Evolutionary conservation across 2,329 filamentous ascomycete genomes (phyloP).

Genomic region (Pseudopyrenochaeta lycopersici): DNA sequence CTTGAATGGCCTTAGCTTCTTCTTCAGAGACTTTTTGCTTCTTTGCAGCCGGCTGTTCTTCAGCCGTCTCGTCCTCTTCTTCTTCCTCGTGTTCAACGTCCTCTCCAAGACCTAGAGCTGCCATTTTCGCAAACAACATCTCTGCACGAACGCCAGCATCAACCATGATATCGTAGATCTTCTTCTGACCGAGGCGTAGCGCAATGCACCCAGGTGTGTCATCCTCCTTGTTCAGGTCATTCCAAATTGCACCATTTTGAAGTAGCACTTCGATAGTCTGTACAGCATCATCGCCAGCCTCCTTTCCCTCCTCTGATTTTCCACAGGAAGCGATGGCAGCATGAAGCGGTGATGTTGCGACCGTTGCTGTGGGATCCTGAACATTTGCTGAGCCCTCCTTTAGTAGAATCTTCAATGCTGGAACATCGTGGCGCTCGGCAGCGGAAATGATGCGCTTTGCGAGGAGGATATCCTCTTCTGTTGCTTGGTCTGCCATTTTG

Average conservation of each 20-base stretch:
- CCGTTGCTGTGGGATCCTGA: conserved; percentile 44
- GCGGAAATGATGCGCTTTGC: conserved; percentile 49
- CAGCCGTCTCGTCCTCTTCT: conserved; percentile 25
- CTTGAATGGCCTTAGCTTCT: conserved; percentile 34
- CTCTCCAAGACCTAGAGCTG: conserved; percentile 40
- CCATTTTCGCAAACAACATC: conserved; percentile 45
- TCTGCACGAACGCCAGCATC: conserved; percentile 49
- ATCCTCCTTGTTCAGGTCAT: conserved; percentile 48
- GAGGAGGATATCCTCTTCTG: conserved; percentile 47
- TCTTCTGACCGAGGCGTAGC: conserved; percentile 41
- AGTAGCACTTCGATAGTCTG: conserved; percentile 44
- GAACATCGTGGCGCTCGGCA: conserved; percentile 45
- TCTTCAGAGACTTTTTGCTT: conserved; percentile 45
- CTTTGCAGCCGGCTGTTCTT: conserved; percentile 42
- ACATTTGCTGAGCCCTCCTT: conserved; percentile 49
- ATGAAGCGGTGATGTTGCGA: conserved; percentile 46
- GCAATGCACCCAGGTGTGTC: conserved; percentile 51
- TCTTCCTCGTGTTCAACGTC: conserved; percentile 28
- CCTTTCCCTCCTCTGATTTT: conserved; percentile 39
- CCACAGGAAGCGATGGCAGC: conserved; percentile 46
- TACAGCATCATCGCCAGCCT: conserved; percentile 36
- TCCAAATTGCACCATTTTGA: conserved; percentile 51
- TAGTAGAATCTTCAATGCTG: conserved; percentile 44
- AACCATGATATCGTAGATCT: conserved; percentile 49
- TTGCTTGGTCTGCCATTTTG: conserved; percentile 43